Base-by-base conservation (phyloP, 2,329 filamentous ascomycete genomes). In the Pestalotiopsis sp. region DNA sequence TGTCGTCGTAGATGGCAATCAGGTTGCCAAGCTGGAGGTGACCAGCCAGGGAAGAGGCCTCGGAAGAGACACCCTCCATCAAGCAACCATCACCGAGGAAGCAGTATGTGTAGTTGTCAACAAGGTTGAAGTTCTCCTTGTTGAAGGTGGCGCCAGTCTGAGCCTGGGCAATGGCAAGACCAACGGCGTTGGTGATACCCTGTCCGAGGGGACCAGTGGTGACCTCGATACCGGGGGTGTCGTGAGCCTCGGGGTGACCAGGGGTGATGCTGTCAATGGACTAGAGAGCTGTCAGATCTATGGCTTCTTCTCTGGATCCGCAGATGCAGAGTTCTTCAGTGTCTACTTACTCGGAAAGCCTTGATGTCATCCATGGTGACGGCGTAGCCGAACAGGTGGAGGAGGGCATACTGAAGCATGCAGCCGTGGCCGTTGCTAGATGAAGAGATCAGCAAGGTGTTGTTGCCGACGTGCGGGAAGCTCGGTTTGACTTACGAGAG, bases 41-140 rank as follows among this genome's bases (percentile, higher is more conserved):
- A 79, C 96, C 96, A 75, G 96, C 96, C 75, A 94, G 88, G 70
- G 94, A 97, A 76, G 88, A 93, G 78, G 96, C 95, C 87, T 99
- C 96, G 79, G 90, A 90, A 74, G 96, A 94, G 86, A 99, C 89
- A 88, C 96, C 96, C 88, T 99, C 96, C 95, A 97, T 97, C 84
- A 97, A 90, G 85, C 96, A 99, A 75, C 96, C 96, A 87, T 99
- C 96, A 81, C 96, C 96, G 80, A 99, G 93, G 90, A 98, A 97
- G 84, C 83, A 86, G 86, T 95, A 99, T 81, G 96, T 99, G 90
- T 98, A 90, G 91, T 98, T 98, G 90, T 97, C 92, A 84, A 97
- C 85, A 68, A 99, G 85, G 74, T 94, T 91, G 83, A 92, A 98
- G 73, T 92, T 93, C 74, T 95, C 93, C 90, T 97, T 98, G 92